Base-by-base conservation (phyloP, 2,329 filamentous ascomycete genomes). In the Colletotrichum musicola region DNA sequence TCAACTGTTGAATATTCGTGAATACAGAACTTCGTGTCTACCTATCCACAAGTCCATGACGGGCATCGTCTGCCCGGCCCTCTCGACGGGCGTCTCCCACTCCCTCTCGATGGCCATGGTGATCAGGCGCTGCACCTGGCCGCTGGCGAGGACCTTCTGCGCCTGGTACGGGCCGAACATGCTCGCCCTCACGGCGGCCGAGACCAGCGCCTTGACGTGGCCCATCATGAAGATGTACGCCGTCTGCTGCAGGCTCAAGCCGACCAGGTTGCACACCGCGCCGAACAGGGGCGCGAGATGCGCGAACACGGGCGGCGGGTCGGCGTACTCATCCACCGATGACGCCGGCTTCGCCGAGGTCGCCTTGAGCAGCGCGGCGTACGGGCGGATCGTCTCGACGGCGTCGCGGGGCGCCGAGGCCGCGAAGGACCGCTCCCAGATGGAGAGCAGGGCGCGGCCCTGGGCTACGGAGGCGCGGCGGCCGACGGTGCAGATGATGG, bases 21-120 rank as follows among this genome's bases (percentile, higher is more conserved):
- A 95, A 78, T 96, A 96, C 71, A 96, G 78, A 76, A 93, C 82
- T 84, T 96, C 93, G 78, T 96, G 93, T 76, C 93, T 86, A 4
- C 93, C 93, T 75, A 94, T 85, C 93, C 93, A 96, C 38, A 96
- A 77, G 81, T 96, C 93, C 87, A 95, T 90, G 1, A 90, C 86
- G 1, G 93, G 93, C 70, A 94, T 90, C 63, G 84, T 89, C 82
- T 95, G 92, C 5, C 91, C 92, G 4, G 93, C 92, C 71, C 90
- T 86, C 65, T 92, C 89, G 0, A 91, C 82, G 1, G 74, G 77
- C 65, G 83, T 88, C 14, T 83, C 73, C 88, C 88, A 90, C 74
- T 91, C 89, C 65, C 86, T 80, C 58, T 85, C 82, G 9, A 95
- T 84, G 65, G 89, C 84, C 2, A 79, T 81, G 25, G 83, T 78